phyloP scores from a whole-genome alignment of 1,284 basidiomycete species.

The Heterobasidion irregulare region DNA sequence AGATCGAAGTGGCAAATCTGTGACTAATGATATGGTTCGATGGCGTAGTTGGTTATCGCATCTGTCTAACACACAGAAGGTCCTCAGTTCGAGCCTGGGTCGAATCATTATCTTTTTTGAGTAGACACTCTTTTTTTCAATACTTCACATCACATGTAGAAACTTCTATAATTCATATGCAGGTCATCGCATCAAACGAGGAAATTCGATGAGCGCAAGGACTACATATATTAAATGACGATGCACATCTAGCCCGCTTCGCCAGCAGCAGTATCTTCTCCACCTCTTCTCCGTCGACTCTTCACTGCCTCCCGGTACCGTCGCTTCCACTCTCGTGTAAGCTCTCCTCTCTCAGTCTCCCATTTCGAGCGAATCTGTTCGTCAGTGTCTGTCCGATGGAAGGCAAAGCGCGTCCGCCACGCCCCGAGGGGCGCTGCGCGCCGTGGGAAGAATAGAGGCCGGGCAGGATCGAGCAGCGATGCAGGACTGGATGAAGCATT shows the following conservation, averaged over 20 bases:
- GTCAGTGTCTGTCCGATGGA: constrained; percentile 45
- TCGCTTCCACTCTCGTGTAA: constrained; percentile 79
- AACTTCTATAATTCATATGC: no score
- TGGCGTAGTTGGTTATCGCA: constrained; percentile 80
- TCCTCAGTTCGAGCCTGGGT: constrained; percentile 51
- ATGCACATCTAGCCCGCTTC: neutral
- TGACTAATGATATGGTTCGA: constrained; percentile 26
- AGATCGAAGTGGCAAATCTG: no score
- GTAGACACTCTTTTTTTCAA: no score
- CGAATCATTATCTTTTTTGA: constrained; percentile 26
- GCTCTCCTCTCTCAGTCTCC: constrained; percentile 60
- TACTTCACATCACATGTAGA: no score
- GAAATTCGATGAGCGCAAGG: no score
- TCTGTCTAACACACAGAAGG: constrained; percentile 68
- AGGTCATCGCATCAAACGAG: no score
- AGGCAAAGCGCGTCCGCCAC: constrained; percentile 26
- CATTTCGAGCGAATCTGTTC: constrained; percentile 62
- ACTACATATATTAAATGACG: no score
- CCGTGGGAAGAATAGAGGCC: constrained; percentile 57
- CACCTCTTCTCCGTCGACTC: constrained; percentile 45
- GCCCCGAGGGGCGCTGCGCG: constrained; percentile 5
- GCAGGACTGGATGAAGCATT: neutral
- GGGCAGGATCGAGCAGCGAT: constrained; percentile 34
- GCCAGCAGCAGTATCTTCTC: constrained; percentile 7
- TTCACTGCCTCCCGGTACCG: constrained; percentile 68